Evolutionary conservation across 441 rosid species (phyloP).

Genomic region (Brassica hybrid): DNA sequence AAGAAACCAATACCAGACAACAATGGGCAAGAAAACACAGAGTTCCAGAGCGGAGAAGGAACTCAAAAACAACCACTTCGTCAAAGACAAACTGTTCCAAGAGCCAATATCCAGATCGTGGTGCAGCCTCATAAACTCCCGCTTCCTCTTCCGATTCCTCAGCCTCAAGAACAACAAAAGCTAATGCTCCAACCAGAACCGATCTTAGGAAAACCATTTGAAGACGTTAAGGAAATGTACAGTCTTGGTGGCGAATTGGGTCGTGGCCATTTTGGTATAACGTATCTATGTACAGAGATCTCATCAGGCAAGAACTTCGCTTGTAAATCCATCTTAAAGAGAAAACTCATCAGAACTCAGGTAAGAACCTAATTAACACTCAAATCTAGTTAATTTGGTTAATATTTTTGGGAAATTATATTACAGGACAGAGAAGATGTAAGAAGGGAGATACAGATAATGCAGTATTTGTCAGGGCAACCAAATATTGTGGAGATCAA

Average conservation of each 20-base stretch:
- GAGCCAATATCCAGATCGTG: slow-evolving; percentile 40
- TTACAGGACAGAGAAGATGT: slow-evolving; percentile 72
- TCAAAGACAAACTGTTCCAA: slow-evolving; percentile 45
- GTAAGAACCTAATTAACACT: slow-evolving; percentile 15
- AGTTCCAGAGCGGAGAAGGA: slow-evolving; percentile 35
- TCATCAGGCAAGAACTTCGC: slow-evolving; percentile 71
- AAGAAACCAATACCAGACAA: slow-evolving; percentile 34
- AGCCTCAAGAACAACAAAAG: slow-evolving; percentile 36
- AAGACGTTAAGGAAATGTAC: slow-evolving; percentile 65
- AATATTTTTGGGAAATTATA: not conserved
- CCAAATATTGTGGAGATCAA: slow-evolving; percentile 83
- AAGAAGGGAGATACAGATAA: slow-evolving; percentile 80
- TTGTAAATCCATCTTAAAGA: slow-evolving; percentile 87
- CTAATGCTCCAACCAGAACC: slow-evolving; percentile 47
- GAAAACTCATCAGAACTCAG: slow-evolving; percentile 65
- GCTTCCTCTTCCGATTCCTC: slow-evolving; percentile 19
- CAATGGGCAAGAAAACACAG: slow-evolving; percentile 34
- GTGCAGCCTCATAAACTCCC: slow-evolving; percentile 40
- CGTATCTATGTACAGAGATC: slow-evolving; percentile 85
- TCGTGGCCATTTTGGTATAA: slow-evolving; percentile 90
- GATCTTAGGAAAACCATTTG: slow-evolving; percentile 75
- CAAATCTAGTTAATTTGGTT: slow-evolving; percentile 28
- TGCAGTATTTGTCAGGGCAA: slow-evolving; percentile 94
- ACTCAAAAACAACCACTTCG: slow-evolving; percentile 39
- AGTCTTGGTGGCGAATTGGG: slow-evolving; percentile 79